Percentiles rank a stretch among this genome's conserved stretches.
Conservation (phyloP, 2,329 filamentous ascomycete genomes). For the Fusarium gaditjirri region DNA sequence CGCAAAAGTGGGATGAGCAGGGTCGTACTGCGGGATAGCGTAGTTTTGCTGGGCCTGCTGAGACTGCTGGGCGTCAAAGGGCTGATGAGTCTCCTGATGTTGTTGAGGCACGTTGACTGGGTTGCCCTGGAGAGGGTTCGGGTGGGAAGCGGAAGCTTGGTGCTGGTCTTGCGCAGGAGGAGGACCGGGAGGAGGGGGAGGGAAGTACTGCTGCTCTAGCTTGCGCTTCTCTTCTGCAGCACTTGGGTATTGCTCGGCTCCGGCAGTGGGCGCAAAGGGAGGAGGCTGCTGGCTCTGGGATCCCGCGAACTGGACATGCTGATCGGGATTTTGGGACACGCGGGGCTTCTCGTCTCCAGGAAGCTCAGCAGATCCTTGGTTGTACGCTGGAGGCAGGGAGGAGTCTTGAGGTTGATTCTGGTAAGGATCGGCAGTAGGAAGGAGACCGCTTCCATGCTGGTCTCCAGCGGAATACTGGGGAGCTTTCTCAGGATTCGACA, state of each 20-base stretch:
- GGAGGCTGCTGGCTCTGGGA: conserved; percentile 6
- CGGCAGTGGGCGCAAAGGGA: conserved; percentile 11
- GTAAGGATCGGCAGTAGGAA: conserved; percentile 20
- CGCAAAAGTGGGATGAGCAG: conserved; percentile 47
- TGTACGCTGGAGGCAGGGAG: conserved; percentile 25
- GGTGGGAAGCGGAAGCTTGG: conserved; percentile 28
- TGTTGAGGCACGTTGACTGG: conserved; percentile 20
- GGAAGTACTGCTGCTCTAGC: conserved; percentile 38
- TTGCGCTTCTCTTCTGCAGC: conserved; percentile 23
- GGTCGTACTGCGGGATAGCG: conserved; percentile 46
- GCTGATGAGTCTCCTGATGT: conserved; percentile 6
- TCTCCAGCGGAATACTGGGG: conserved; percentile 29
- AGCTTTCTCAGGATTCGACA: conserved; percentile 38
- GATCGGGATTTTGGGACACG: not conserved
- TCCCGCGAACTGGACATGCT: not conserved
- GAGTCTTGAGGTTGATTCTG: conserved; percentile 33
- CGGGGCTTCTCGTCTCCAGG: conserved; percentile 29
- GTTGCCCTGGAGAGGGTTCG: conserved; percentile 37
- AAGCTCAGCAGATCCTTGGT: conserved; percentile 28
- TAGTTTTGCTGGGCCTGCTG: conserved; percentile 38
- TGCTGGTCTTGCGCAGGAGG: conserved; percentile 36
- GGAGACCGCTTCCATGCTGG: conserved; percentile 27
- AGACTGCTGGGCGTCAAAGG: not conserved
- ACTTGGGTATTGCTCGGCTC: conserved; percentile 11
- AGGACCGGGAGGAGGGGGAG: conserved; percentile 43